These are phyloP conservation scores for Batkoa obscura DNA, from an alignment of 371 early-diverging fungal species.

Conservation along the genomic window DNA sequence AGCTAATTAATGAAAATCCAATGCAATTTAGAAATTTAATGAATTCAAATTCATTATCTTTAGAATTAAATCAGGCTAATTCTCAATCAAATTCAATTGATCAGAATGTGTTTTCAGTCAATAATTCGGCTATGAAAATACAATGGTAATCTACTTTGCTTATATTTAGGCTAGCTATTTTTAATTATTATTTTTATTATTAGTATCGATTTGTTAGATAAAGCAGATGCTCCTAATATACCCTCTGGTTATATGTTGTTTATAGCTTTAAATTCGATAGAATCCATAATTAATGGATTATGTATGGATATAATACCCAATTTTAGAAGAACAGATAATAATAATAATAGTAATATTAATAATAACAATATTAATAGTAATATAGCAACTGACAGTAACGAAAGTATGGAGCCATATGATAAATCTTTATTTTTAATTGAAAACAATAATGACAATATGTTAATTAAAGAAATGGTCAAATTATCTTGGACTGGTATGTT, in stretches of 20 bases:
- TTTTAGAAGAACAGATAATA: too few relatives aligned
- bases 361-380: too few relatives aligned
- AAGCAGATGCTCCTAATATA: conserved; percentile 67
- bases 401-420: too few relatives aligned
- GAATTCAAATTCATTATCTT: conserved; percentile 20
- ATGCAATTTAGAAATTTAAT: conserved; percentile 13
- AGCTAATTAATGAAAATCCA: conserved; percentile 62
- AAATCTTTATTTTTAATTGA: too few relatives aligned
- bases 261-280: conserved; percentile 46
- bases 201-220: conserved; percentile 80
- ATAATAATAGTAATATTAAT: too few relatives aligned
- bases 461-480: conserved; percentile 38
- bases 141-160: conserved; percentile 32
- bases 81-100: conserved; percentile 3
- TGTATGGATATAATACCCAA: background rate
- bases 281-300: conserved; percentile 47
- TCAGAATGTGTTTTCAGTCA: conserved; percentile 19
- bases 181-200: background rate
- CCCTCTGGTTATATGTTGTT: conserved; percentile 77
- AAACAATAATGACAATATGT: background rate
- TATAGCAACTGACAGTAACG: too few relatives aligned
- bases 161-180: background rate
- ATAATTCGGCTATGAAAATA: conserved; percentile 39
- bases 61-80: conserved; percentile 16
- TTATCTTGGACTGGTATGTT: conserved; percentile 68